Evolutionary conservation across 1,139 yeast genomes (phyloP), one percentile per base, ranked within the genome.

Genomic region (Debaryomyces udenii): DNA sequence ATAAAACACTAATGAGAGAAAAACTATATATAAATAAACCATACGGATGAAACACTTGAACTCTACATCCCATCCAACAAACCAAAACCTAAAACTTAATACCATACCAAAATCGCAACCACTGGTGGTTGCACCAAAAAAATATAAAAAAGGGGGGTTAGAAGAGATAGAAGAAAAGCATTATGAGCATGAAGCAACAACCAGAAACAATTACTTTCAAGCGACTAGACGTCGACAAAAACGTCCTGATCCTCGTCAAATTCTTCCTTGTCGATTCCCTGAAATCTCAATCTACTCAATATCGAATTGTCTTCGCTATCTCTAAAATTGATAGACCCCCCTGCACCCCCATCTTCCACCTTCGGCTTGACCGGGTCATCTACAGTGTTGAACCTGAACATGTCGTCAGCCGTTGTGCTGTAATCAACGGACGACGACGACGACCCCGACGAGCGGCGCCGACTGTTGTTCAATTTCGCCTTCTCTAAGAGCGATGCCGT

Each of bases 161-260:
- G 11, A 31, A 9, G 11, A 31, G 22, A 31, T n/a, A 17, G 6
- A 16, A 16, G 18, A 30, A 30, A 29, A 1, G n/a, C 16, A 15
- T 20, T 11, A 16, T 5, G 37, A 35, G 36, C 43, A 36, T 43
- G 38, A 39, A 36, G 28, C 36, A 42, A 38, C 32, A 31, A 20
- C 22, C 22, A 20, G 22, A 7, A 20, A 20, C 22, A n/a, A n/a
- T n/a, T n/a, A n/a, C n/a, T n/a, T n/a, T n/a, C n/a, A n/a, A n/a
- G n/a, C 22, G n/a, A 9, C 42, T 45, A 61, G 11, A 60, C 57
- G 48, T 59, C 66, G 27, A 62, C 60, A 43, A 59, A 61, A 6
- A 61, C 61, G 40, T 61, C 61, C 38, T 61, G 62, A 29, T 59
- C 61, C 36, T 58, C 65, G 28, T 57, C 61, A 27, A 51, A 47